phyloP scores from a whole-genome alignment of 106 monocot species.

The Ottelia alismoides region DNA sequence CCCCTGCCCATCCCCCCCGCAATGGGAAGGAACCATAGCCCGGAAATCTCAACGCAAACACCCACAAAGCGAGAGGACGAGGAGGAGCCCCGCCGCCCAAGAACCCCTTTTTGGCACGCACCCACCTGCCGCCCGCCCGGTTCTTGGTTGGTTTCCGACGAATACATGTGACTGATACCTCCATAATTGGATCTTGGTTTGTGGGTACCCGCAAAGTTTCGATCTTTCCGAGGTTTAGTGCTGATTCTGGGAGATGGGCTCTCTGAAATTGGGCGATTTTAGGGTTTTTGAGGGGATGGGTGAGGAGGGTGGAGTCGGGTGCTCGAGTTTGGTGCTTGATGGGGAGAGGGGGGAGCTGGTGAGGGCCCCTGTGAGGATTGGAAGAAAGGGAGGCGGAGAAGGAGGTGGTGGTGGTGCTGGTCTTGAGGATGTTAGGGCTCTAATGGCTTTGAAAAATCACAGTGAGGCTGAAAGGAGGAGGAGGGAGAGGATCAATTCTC shows the following conservation, averaged over 20 bases:
- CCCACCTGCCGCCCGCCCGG: neutral
- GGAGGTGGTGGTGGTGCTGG: neutral
- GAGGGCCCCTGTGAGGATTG: too few species aligned
- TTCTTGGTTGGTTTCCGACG: neutral
- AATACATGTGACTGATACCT: neutral
- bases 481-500: conserved; percentile 37
- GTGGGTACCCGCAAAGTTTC: neutral
- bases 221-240: neutral
- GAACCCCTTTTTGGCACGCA: neutral
- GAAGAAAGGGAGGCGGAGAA: neutral
- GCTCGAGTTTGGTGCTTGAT: neutral
- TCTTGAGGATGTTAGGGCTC: neutral
- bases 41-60: neutral
- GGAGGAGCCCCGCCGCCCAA: neutral
- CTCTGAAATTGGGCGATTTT: too few species aligned
- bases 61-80: neutral
- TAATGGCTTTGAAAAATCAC: conserved; percentile 12
- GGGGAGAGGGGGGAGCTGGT: neutral
- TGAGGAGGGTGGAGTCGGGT: neutral
- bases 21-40: neutral
- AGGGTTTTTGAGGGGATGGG: too few species aligned
- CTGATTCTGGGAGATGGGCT: neutral
- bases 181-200: neutral
- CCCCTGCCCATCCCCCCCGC: neutral
- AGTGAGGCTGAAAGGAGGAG: conserved; percentile 33